Conservation (phyloP, 2,329 filamentous ascomycete species). For the Trichoderma oligosporum region DNA sequence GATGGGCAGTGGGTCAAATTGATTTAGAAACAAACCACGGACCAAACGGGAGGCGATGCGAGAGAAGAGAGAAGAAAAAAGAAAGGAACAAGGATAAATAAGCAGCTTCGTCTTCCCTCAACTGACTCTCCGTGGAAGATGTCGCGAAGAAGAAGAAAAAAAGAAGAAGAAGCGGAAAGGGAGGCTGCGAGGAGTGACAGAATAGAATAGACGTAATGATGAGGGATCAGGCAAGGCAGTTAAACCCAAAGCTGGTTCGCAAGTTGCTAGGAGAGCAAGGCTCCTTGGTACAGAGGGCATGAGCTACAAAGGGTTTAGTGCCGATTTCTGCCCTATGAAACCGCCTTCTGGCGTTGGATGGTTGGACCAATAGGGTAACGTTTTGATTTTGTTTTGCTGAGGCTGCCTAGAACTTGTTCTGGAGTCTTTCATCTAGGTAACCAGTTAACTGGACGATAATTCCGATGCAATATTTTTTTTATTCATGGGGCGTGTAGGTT, state of each 20-base stretch:
- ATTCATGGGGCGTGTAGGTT: too few relatives aligned
- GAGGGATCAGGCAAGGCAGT: slow-evolving; percentile 22
- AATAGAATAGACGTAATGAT: slow-evolving; percentile 19
- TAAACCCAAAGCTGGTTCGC: slow-evolving; percentile 14
- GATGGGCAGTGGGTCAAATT: slow-evolving; percentile 8
- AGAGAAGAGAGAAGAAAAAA: not conserved
- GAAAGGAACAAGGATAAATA: not conserved
- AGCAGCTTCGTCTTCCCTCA: not conserved
- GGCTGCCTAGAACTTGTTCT: too few relatives aligned
- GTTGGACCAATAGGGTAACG: not conserved
- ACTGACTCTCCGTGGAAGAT: not conserved
- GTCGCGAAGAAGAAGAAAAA: not conserved
- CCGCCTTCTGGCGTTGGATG: slow-evolving; percentile 2
- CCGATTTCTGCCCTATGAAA: slow-evolving; percentile 16
- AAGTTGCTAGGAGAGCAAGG: slow-evolving; percentile 3
- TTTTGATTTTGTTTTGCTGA: not conserved
- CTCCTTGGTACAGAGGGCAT: not conserved
- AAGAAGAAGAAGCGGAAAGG: not conserved
- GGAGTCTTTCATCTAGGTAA: too few relatives aligned
- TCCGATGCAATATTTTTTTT: too few relatives aligned
- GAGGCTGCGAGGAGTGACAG: slow-evolving; percentile 9
- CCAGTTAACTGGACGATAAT: too few relatives aligned
- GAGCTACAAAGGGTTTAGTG: slow-evolving; percentile 9
- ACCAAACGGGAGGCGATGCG: slow-evolving; percentile 1
- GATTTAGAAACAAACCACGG: not conserved